Evolutionary conservation across 78 protist species (phyloP).

Genomic region (Goniomonas avonlea): DNA sequence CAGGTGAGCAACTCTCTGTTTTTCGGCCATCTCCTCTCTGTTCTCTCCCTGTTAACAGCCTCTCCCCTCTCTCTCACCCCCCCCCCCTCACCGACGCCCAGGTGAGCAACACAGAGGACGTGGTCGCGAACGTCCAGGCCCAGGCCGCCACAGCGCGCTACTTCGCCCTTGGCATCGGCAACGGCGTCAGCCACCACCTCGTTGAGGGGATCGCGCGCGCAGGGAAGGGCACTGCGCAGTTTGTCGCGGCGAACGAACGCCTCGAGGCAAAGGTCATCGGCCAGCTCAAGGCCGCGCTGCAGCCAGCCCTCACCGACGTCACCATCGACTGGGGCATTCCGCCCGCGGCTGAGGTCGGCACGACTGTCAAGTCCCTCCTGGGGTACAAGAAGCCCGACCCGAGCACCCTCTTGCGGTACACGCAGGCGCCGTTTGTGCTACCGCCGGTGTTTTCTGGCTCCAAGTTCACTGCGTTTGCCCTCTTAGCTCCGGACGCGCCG

Average conservation of each 20-base stretch:
- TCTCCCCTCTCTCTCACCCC: background rate
- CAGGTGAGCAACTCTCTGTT: constrained; percentile 56
- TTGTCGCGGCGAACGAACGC: constrained; percentile 34
- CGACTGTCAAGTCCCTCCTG: too few species aligned
- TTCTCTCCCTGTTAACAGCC: background rate
- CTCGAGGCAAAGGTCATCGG: constrained; percentile 18
- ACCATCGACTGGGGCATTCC: constrained; percentile 20
- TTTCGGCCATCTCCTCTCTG: too few species aligned
- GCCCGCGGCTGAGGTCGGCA: background rate
- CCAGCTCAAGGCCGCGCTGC: constrained; percentile 44
- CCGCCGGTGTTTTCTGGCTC: constrained; percentile 52
- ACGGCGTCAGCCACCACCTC: constrained; percentile 42
- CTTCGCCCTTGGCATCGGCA: constrained; percentile 78
- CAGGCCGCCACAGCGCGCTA: background rate
- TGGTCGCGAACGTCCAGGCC: background rate
- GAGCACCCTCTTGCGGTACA: too few species aligned
- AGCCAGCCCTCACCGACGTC: constrained; percentile 29
- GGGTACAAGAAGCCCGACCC: too few species aligned
- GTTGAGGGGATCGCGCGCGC: constrained; percentile 67
- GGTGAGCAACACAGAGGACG: background rate
- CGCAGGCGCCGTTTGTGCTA: constrained; percentile 36
- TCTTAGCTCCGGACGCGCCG: background rate
- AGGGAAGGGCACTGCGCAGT: constrained; percentile 62
- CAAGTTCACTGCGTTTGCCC: background rate
- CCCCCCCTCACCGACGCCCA: constrained; percentile 67